Base-by-base conservation (phyloP, 192 early-diverging fungal genomes). In the Bifiguratus adelaidae region DNA sequence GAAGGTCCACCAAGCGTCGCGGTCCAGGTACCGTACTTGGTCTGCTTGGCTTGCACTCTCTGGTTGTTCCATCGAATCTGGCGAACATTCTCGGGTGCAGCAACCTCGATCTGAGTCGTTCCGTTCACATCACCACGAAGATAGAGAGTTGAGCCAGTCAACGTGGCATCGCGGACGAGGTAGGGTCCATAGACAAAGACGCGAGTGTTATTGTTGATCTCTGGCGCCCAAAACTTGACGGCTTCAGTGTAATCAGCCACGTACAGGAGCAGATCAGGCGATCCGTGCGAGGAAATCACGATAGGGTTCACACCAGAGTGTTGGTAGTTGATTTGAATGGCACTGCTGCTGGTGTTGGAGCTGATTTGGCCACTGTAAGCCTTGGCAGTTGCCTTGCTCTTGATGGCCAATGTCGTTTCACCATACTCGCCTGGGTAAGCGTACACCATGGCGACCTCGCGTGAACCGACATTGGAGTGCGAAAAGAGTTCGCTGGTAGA, bases 371-470 rank as follows among this genome's bases (percentile, higher is more conserved):
- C 36, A 27, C 19, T 35, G 21, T 24, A 15, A 37, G 8, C 3
- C 4, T 16, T 15, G 30, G 30, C 34, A 26, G 19, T 30, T 4
- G 33, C 34, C 18, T 23, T 8, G 11, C 30, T 22, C 3, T 49
- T 37, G 19, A 21, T 12, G 2, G 22, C 27, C 2, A 13, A 25
- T 16, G 47, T 27, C 11, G 47, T 21, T 38, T 49, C 47, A 26
- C 47, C 47, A 21, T 49, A 16, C 35, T 49, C 47, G 23, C 47
- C 47, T 49, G 30, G 30, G 8, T 37, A 49, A 49, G 47, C 47
- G 23, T 49, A 49, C 1, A 49, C 34, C 13, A 49, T 25, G 3
- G 35, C 22, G 4, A 49, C 47, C 19, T 49, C 36, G 13, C 33
- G 47, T 11, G 32, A 37, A 23, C 35, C 47, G 12, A 34, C 25